Evolutionary conservation across 23 red algal genomes (phyloP), one percentile per base, ranked within the genome.

Genomic region (Gracilaria domingensis): DNA sequence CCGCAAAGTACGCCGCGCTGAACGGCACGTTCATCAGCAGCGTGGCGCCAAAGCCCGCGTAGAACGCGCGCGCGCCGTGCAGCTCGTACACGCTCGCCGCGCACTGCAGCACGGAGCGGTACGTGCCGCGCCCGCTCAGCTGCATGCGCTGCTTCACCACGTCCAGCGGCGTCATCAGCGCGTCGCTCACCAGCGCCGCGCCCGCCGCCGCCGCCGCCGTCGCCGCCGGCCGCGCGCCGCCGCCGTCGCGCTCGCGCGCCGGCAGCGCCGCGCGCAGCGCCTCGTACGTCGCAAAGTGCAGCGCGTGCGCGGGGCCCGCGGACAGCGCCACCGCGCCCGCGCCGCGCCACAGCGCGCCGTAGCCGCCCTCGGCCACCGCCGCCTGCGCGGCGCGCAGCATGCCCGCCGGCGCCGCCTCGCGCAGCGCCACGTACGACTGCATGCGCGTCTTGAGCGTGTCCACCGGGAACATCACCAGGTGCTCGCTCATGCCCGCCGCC

Each of bases 131-230:
- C 4, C 64, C 70, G 12, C 72, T 53, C 47, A 98, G 77, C 75
- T 98, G 97, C 94, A 96, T 94, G 16, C 97, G 93, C 65, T 98
- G 97, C 71, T 98, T 98, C 32, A 98, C 84, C 25, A 98, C 97
- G 47, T 98, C 97, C 60, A 98, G 60, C 9, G 97, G 97, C 14
- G 91, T 74, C 97, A 98, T 98, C 21, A 98, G 45, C 0, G 81
- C 93, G 80, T 98, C 97, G 29, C 81, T 84, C 39, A 84, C 84
- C 30, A 98, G 38, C 44, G 97, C 96, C 11, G 97, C 97, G 47
- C 78, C 61, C 39, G 80, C 97, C 12, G 93, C 97, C 0, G 97
- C 97, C 35, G 58, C 53, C 25, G 91, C 89, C 4, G 91, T 90
- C 12, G 95, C 91, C 21, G 90, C 69, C 18, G 85, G 60, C 58